Evolutionary conservation across 2,329 filamentous ascomycete species (phyloP), one percentile per base, ranked within the genome.

Genomic region (Nigrograna mackinnonii): DNA sequence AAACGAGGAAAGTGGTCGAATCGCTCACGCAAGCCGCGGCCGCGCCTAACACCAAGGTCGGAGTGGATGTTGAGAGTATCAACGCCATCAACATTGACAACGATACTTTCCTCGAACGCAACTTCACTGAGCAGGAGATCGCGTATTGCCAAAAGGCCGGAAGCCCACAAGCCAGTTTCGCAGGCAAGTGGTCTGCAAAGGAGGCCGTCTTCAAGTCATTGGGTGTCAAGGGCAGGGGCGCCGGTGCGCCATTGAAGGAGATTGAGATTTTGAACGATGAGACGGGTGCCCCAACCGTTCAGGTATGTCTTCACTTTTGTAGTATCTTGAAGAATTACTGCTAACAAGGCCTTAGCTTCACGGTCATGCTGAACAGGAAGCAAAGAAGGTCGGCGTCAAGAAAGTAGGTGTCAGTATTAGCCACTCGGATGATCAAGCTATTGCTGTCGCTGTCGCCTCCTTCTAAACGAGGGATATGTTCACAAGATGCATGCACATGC

Each of bases 181-280:
- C 92, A 4, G 94, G 94, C 37, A 85, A 91, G 56, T 99, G 94
- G 94, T 92, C 87, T 60, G 94, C 94, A 24, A 99, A 99, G 77
- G 94, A 99, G 74, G 94, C 94, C 20, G 91, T 99, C 1, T 99
- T 99, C 80, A 99, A 99, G 82, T 91, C 89, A 26, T 79, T 99
- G 12, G 91, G 91, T 54, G 91, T 97, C 11, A 75, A 80, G 57
- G 87, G 91, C 71, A 85, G 88, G 72, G 94, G 94, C 48, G 91
- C 87, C 7, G 94, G 95, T 52, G 92, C 94, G 46, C 79, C 90
- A 13, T 71, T 99, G 72, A 94, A 86, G 77, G 91, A 97, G 31
- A 99, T 99, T 74, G 95, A 99, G 75, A 92, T 99, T 58, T 70
- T 83, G 49, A 86, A 85, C 60, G 86, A 91, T 62, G 84, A 87